These are phyloP conservation scores for Tolypocladium capitatum DNA, from an alignment of 2,329 filamentous ascomycete species.

Conservation along the genomic window DNA sequence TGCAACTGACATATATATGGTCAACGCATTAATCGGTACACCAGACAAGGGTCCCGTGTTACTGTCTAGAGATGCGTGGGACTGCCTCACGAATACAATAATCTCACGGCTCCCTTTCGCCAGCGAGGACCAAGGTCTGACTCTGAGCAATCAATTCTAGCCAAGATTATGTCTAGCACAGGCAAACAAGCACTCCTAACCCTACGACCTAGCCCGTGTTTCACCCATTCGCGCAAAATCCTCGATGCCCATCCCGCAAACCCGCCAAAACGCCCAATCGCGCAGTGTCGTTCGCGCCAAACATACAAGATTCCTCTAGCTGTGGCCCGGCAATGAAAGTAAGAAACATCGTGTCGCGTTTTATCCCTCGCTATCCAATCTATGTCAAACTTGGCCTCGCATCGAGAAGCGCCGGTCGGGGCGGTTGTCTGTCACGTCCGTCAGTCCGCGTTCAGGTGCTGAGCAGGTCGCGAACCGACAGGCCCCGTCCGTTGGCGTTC, in stretches of 20 bases:
- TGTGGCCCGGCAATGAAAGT: neutral
- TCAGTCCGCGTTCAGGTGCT: constrained; percentile 27
- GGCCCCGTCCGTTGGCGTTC: constrained; percentile 24
- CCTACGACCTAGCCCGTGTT: neutral
- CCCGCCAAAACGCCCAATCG: neutral
- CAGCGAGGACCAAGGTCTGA: neutral
- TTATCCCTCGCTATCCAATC: neutral
- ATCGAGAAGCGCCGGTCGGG: neutral
- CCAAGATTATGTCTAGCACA: neutral
- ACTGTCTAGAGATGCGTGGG: neutral
- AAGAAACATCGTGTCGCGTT: neutral
- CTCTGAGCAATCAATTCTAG: neutral
- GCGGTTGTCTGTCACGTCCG: neutral
- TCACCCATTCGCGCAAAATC: neutral
- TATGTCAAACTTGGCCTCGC: neutral
- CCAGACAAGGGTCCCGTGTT: neutral
- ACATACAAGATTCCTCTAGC: neutral
- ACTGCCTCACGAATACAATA: neutral
- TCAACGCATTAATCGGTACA: neutral
- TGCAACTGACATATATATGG: neutral
- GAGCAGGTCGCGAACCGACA: constrained; percentile 42
- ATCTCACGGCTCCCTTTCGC: too few relatives aligned
- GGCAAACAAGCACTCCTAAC: neutral
- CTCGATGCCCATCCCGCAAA: neutral
- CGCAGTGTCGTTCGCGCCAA: neutral